These are phyloP conservation scores for Fusarium verticillioides DNA, from an alignment of 2,329 filamentous ascomycete genomes.

Conservation along the genomic window DNA sequence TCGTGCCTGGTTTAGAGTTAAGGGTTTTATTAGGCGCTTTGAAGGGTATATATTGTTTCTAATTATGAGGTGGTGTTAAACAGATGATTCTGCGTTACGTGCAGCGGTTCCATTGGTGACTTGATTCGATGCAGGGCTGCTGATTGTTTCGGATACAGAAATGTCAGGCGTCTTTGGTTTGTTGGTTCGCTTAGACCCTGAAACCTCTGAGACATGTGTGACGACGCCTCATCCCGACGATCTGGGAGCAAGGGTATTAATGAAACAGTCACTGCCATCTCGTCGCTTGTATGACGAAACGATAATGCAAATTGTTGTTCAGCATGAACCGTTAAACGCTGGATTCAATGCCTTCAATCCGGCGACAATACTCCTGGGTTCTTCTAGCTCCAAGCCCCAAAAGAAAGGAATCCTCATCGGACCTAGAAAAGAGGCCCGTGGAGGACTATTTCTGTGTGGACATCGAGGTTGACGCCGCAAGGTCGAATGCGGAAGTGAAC, in stretches of 20 bases:
- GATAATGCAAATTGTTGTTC: background rate
- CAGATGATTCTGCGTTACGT: background rate
- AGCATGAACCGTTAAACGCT: background rate
- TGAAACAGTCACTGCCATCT: background rate
- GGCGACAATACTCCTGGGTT: background rate
- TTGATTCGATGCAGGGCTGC: background rate
- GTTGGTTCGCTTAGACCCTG: background rate
- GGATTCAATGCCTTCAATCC: background rate
- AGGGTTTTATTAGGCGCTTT: background rate
- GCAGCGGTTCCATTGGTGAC: background rate
- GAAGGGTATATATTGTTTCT: background rate
- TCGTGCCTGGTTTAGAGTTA: background rate
- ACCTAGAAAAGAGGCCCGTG: background rate
- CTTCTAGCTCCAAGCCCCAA: background rate
- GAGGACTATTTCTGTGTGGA: background rate
- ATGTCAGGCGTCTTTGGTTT: background rate
- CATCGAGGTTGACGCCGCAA: constrained; percentile 23
- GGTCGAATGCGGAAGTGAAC: constrained; percentile 17
- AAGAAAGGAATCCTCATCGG: background rate
- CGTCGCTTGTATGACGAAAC: background rate
- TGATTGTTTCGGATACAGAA: constrained; percentile 3
- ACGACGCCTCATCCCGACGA: constrained; percentile 7
- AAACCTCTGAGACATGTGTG: background rate
- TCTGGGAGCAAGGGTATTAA: background rate
- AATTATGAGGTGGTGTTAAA: background rate